Evolutionary conservation across 441 rosid species (phyloP).

Genomic region (Rhodomyrtus psidioides): DNA sequence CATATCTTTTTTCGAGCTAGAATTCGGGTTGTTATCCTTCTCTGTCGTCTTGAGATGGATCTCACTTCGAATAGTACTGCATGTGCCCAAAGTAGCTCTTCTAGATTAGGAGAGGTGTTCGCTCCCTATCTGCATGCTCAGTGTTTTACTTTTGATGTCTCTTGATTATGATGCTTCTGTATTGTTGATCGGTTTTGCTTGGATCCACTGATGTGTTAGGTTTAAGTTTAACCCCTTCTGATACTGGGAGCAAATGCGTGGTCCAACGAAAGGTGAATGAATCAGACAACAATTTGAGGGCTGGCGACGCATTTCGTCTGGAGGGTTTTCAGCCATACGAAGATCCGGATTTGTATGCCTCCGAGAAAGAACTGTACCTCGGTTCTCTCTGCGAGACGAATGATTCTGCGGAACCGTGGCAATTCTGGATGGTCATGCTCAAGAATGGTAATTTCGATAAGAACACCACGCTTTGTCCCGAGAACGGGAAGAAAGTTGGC

Average conservation of each 20-base stretch:
- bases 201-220: slow-evolving; percentile 19
- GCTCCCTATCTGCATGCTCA: background rate
- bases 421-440: slow-evolving; percentile 69
- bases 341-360: slow-evolving; percentile 50
- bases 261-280: slow-evolving; percentile 39
- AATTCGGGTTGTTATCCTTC: background rate
- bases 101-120: background rate
- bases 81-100: background rate
- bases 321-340: slow-evolving; percentile 20
- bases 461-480: slow-evolving; percentile 57
- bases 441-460: slow-evolving; percentile 72
- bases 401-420: slow-evolving; percentile 37
- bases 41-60: background rate
- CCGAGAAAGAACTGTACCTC: slow-evolving; percentile 50
- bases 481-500: slow-evolving; percentile 45
- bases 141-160: background rate
- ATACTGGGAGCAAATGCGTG: slow-evolving; percentile 25
- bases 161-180: slow-evolving; percentile 1
- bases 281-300: slow-evolving; percentile 39
- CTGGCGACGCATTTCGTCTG: slow-evolving; percentile 46
- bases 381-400: slow-evolving; percentile 42
- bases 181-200: background rate
- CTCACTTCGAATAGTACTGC: background rate
- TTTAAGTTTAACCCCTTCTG: background rate
- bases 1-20: background rate